Evolutionary conservation across 208 protist species (phyloP), one percentile per base, ranked within the genome.

Genomic region (Leishmania aethiopica): DNA sequence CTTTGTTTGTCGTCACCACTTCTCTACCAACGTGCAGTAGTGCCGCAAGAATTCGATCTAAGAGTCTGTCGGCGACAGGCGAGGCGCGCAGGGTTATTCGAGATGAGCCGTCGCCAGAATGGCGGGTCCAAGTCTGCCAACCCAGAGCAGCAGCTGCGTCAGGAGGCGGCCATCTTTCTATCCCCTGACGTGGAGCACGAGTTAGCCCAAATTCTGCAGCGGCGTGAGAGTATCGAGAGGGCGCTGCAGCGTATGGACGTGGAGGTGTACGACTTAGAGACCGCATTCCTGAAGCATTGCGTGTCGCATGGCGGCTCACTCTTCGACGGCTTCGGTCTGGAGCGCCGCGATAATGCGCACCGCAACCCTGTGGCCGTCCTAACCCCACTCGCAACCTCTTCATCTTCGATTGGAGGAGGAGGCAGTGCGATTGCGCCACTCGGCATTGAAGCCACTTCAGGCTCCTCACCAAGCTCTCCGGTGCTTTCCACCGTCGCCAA

Each of bases 251-350:
- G 75, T 0, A 51, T 92, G 55, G 92, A 97, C 69, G 75, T 89
- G n/a, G 77, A 82, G 17, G 86, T 97, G 11, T 97, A 95, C 75
- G 87, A 93, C 51, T 59, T 93, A 25, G 92, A 97, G 81, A 91
- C 81, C 53, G 79, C 80, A 22, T 97, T 90, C 59, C 80, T 97
- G 40, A 86, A 88, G 77, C 85, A 91, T 40, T 93, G 88, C 64
- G 86, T 95, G 42, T 88, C 92, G 66, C 79, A 91, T 32, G 91
- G 92, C 60, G 94, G 94, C 17, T 94, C 86, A 57, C 78, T 97
- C 5, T 97, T 95, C 70, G 94, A 97, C 60, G 94, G 92, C 11
- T 97, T 90, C 77, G 92, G 92, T 3, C 66, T 93, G n/a, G 91
- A 95, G 83, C 90, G 90, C n/a, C 84, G 83, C 74, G 77, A 83